These are phyloP conservation scores for Apium graveolens DNA, from an alignment of 129 eudicot genomes.

Conservation along the genomic window DNA sequence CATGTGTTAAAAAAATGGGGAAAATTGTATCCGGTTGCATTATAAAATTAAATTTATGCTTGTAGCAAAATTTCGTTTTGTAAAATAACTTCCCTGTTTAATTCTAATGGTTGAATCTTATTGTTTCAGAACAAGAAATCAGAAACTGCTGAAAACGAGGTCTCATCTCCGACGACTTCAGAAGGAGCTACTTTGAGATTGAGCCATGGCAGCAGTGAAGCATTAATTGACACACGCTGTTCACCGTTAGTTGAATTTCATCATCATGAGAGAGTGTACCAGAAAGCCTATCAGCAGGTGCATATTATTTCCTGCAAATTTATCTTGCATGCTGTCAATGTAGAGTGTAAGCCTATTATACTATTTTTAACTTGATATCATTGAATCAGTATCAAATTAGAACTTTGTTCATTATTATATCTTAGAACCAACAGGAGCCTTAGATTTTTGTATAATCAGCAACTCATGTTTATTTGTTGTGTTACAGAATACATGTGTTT, in stretches of 20 bases:
- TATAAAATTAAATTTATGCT: background rate
- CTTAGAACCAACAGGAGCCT: too few species aligned
- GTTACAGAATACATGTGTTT: too few species aligned
- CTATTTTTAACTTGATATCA: background rate
- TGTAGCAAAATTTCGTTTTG: background rate
- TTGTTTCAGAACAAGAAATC: slow-evolving; percentile 40
- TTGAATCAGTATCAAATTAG: background rate
- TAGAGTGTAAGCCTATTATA: background rate
- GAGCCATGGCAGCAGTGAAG: slow-evolving; percentile 29
- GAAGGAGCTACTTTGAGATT: slow-evolving; percentile 49
- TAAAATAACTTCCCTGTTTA: background rate
- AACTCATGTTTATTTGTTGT: too few species aligned
- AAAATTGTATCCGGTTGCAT: background rate
- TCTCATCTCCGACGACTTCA: slow-evolving; percentile 13
- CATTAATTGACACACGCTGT: slow-evolving; percentile 40
- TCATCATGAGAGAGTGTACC: slow-evolving; percentile 57
- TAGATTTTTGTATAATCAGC: too few species aligned
- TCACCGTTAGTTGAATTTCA: slow-evolving; percentile 69
- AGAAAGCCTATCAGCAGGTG: slow-evolving; percentile 52
- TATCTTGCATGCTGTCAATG: too few species aligned
- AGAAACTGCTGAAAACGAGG: slow-evolving; percentile 22
- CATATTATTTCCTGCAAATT: background rate
- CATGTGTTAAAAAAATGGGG: background rate
- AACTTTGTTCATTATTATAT: too few species aligned
- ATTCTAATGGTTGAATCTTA: slow-evolving; percentile 5